Conservation (phyloP, 129 eudicot species). For the Escallonia herrerae region DNA sequence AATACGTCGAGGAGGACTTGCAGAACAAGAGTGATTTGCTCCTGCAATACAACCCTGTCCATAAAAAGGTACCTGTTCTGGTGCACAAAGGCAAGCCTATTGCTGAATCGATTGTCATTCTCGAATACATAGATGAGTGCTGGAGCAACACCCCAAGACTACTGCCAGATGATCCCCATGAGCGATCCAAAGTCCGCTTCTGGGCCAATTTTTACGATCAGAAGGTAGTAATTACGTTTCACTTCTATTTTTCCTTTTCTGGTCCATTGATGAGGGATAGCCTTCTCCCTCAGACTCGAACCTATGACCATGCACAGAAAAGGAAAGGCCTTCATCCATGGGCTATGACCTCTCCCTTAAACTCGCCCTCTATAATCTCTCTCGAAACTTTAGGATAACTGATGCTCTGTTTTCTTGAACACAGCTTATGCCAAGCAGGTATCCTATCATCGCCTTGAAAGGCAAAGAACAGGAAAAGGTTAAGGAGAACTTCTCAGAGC, state of each 20-base stretch:
- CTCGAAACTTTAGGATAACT: background rate
- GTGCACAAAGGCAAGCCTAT: constrained; percentile 27
- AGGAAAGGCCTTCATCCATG: too few relatives aligned
- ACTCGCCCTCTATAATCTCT: too few relatives aligned
- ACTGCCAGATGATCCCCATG: constrained; percentile 28
- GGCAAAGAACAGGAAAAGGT: background rate
- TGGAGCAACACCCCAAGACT: constrained; percentile 21
- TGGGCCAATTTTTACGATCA: constrained; percentile 32
- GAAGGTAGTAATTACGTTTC: constrained; percentile 4
- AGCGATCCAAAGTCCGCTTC: constrained; percentile 24
- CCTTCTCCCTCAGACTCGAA: too few relatives aligned
- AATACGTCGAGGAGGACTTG: constrained; percentile 20
- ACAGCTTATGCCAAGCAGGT: background rate
- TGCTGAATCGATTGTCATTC: constrained; percentile 28
- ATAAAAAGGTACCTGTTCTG: constrained; percentile 26
- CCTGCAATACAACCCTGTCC: constrained; percentile 25
- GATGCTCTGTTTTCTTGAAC: constrained; percentile 3
- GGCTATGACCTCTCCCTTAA: too few relatives aligned
- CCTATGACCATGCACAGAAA: too few relatives aligned
- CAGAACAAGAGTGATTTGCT: constrained; percentile 19
- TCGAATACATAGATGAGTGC: constrained; percentile 37
- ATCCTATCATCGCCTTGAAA: background rate
- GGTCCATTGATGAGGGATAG: too few relatives aligned
- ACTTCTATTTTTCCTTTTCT: too few relatives aligned
- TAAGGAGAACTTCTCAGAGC: background rate